Base-by-base conservation (phyloP, 495 filamentous ascomycete genomes). In the Aspergillus cavernicola region DNA sequence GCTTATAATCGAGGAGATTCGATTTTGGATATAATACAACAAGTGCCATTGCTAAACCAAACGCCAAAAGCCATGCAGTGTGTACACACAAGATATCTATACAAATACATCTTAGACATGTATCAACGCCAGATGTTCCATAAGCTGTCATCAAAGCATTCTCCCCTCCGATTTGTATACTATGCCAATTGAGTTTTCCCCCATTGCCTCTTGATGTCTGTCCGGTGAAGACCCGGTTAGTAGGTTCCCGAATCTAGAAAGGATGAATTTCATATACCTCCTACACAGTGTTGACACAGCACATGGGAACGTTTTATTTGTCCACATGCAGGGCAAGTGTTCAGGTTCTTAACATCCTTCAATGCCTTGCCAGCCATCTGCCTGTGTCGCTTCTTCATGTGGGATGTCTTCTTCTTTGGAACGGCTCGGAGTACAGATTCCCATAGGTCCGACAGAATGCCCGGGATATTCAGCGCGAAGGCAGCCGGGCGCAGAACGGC, bases 401-500 rank as follows among this genome's bases (percentile, higher is more conserved):
- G 88, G 20, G 92, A 96, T 9, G 91, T 95, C 82, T 97, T 99
- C 74, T 96, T 97, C 80, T 99, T 99, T 9, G 93, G 93, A 6
- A 96, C 93, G 4, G 93, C 93, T 56, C 85, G 84, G 29, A 99
- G 83, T 32, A 97, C 81, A 2, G 87, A 89, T 55, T 96, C 95
- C 89, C 92, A 97, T 54, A 99, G 79, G 32, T 84, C 88, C 39
- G 80, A 79, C 15, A 95, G 66, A 3, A 93, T 58, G 8, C 73
- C 75, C 1, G 83, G 80, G 11, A 85, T 58, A 26, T 77, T 80
- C 32, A 72, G 55, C 22, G 70, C 58, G 50, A 73, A 61, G 12
- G 64, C 55, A 11, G 59, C 52, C 41, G 58, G 60, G 43, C 45
- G 41, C 48, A 59, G 39, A 35, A 59, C 22, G 42, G 53, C 24